Percentiles rank a stretch among this genome's conserved stretches.
Evolutionary conservation across 805 yeast genomes (phyloP).

Genomic region (Priceomyces medius): DNA sequence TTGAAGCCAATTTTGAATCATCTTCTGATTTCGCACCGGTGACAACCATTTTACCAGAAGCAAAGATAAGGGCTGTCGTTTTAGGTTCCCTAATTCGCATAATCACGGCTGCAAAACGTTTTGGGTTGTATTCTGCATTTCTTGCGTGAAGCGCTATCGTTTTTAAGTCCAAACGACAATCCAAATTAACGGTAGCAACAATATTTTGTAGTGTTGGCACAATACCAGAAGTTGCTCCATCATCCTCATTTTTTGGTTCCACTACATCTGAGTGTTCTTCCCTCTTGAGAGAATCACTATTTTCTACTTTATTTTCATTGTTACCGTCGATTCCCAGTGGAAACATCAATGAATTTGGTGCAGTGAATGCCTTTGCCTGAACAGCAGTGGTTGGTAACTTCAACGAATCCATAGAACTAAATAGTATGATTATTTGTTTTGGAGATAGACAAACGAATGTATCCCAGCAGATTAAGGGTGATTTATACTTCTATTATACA

Average conservation of each 20-base stretch:
- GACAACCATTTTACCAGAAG: constrained; percentile 99
- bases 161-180: constrained; percentile 91
- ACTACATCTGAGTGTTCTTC: constrained; percentile 20
- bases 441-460: constrained; percentile 45
- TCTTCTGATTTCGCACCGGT: constrained; percentile 99
- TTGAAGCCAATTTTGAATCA: constrained; percentile 95
- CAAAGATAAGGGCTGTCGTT: constrained; percentile 95
- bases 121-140: constrained; percentile 98
- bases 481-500: constrained; percentile 2
- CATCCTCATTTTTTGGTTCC: constrained; percentile 51
- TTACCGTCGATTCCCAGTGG: constrained; percentile 49
- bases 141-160: constrained; percentile 98
- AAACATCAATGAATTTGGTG: constrained; percentile 60
- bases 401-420: constrained; percentile 59
- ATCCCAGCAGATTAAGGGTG: constrained; percentile 25
- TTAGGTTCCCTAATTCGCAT: constrained; percentile 99
- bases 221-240: constrained; percentile 85
- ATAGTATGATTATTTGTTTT: constrained; percentile 7
- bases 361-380: constrained; percentile 70
- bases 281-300: constrained; percentile 9
- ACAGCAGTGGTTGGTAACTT: constrained; percentile 78
- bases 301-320: constrained; percentile 12
- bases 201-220: constrained; percentile 95
- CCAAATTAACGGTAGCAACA: constrained; percentile 96
- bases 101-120: constrained; percentile 98